These are phyloP conservation scores for Alternaria incomplexa DNA, from an alignment of 2,329 filamentous ascomycete genomes.

Conservation along the genomic window DNA sequence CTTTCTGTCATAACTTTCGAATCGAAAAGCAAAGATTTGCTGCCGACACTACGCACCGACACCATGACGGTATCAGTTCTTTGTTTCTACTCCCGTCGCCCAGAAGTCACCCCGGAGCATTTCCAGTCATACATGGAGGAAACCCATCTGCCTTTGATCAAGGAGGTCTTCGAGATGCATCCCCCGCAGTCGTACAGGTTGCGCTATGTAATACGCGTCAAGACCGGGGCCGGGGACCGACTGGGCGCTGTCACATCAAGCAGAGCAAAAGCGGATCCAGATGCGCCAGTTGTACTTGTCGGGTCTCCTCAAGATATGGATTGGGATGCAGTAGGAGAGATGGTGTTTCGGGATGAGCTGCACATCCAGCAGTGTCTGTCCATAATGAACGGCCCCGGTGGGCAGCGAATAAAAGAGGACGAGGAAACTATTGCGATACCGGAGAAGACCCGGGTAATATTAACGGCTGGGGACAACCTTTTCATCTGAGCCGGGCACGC, in stretches of 20 bases:
- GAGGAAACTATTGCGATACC: conserved; percentile 26
- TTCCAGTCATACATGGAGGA: conserved; percentile 25
- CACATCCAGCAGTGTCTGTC: conserved; percentile 30
- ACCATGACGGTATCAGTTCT: conserved; percentile 19
- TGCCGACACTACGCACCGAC: neutral
- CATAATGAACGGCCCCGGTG: conserved; percentile 19
- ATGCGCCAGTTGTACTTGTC: conserved; percentile 27
- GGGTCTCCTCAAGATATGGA: conserved; percentile 21
- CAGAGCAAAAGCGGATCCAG: conserved; percentile 11
- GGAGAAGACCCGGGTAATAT: conserved; percentile 16
- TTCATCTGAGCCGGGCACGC: neutral
- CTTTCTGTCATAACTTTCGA: neutral
- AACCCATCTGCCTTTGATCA: conserved; percentile 21
- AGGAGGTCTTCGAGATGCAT: conserved; percentile 22
- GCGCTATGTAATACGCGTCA: conserved; percentile 22
- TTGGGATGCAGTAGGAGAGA: conserved; percentile 28
- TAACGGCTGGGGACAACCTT: conserved; percentile 14
- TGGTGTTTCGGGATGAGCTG: conserved; percentile 30
- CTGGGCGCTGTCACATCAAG: conserved; percentile 21
- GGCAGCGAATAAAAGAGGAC: conserved; percentile 26
- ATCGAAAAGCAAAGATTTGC: neutral
- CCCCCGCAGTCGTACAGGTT: conserved; percentile 11
- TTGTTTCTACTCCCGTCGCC: conserved; percentile 25
- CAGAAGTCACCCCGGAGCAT: conserved; percentile 21
- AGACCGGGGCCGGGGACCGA: conserved; percentile 24